These are phyloP conservation scores for Parmales sp. DNA, from an alignment of 108 stramenopile genomes.

Conservation along the genomic window DNA sequence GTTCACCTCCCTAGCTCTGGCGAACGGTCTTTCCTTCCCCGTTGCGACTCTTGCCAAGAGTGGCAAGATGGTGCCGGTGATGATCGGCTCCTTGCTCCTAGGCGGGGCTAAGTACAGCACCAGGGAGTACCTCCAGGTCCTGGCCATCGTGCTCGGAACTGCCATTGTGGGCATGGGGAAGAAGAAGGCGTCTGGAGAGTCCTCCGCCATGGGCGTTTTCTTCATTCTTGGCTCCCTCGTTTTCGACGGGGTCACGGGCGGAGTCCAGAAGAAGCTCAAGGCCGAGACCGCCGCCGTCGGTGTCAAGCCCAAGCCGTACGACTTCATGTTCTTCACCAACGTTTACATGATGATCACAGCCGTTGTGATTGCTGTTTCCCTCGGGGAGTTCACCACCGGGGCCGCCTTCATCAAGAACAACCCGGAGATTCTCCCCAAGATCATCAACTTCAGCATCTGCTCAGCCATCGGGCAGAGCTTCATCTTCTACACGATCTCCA, in stretches of 20 bases:
- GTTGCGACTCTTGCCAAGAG: conserved; percentile 48
- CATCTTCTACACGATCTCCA: conserved; percentile 52
- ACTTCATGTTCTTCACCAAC: conserved; percentile 53
- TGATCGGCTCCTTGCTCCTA: conserved; percentile 22
- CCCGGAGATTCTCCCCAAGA: conserved; percentile 21
- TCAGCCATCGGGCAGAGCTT: conserved; percentile 51
- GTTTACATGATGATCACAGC: conserved; percentile 26
- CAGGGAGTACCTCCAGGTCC: conserved; percentile 22
- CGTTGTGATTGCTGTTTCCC: conserved; percentile 6
- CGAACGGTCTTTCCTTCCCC: conserved; percentile 37
- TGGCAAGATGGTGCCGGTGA: conserved; percentile 55
- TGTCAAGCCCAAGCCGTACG: conserved; percentile 33
- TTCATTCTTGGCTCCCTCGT: conserved; percentile 18
- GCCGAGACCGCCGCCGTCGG: not conserved
- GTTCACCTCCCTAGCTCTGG: conserved; percentile 22
- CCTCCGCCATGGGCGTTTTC: conserved; percentile 8
- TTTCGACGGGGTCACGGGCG: conserved; percentile 1
- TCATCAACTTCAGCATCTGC: conserved; percentile 34
- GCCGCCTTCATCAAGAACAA: conserved; percentile 15
- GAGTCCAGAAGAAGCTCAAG: conserved; percentile 27
- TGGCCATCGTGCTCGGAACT: conserved; percentile 27
- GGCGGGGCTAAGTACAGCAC: conserved; percentile 15
- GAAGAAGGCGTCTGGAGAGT: conserved; percentile 11
- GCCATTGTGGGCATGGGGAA: conserved; percentile 22
- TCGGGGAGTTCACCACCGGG: conserved; percentile 26